A percentile compares a stretch with the other conserved stretches of the same genome.
Evolutionary conservation across 2,329 filamentous ascomycete species (phyloP).

Genomic region (Aspergillus pseudonomiae): DNA sequence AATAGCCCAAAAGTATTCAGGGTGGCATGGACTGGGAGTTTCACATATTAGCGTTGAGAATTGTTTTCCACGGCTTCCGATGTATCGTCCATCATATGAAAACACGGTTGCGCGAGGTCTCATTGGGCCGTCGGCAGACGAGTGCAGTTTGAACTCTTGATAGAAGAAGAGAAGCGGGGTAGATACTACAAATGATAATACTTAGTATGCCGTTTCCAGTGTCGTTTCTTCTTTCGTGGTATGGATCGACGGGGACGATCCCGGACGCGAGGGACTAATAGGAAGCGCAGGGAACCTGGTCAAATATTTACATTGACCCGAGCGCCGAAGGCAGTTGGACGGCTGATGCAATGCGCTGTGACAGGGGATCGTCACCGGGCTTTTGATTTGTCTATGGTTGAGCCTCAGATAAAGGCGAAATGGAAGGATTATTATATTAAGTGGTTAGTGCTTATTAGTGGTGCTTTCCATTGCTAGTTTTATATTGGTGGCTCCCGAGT

Average conservation of each 20-base stretch:
- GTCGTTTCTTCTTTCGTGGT: background rate
- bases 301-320: background rate
- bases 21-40: constrained; percentile 4
- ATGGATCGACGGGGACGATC: constrained; percentile 7
- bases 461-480: background rate
- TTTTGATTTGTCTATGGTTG: constrained; percentile 1
- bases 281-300: background rate
- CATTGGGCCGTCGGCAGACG: background rate
- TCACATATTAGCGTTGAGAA: constrained; percentile 1
- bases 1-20: background rate
- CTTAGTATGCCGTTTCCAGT: background rate
- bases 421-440: background rate
- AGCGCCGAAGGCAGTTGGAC: background rate
- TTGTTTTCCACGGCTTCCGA: background rate
- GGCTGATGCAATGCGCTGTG: background rate
- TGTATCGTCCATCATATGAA: background rate
- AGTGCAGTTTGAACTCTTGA: background rate
- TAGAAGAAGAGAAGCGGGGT: constrained; percentile 11
- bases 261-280: constrained; percentile 1
- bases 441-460: constrained; percentile 4
- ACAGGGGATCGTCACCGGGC: background rate
- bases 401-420: constrained; percentile 3
- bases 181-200: background rate
- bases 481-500: background rate
- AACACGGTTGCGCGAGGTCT: background rate